phyloP scores from a whole-genome alignment of 1,139 yeast genomes.

The Debaryomycetaceae sp. region DNA sequence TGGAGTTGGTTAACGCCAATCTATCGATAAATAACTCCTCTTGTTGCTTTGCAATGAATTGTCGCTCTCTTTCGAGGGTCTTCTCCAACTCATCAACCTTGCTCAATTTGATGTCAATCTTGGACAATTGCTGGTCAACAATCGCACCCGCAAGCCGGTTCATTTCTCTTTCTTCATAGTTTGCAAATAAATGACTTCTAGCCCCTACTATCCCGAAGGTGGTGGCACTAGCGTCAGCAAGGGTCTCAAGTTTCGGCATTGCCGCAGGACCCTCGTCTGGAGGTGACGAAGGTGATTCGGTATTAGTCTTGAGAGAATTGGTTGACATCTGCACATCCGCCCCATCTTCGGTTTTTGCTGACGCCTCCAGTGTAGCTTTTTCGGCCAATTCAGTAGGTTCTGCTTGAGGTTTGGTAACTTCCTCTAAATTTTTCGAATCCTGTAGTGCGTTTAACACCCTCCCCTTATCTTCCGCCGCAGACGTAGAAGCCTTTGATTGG shows the following conservation, averaged over 20 bases:
- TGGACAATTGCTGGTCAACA: conserved; percentile 66
- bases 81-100: conserved; percentile 72
- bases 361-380: too few species aligned
- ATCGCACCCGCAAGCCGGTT: conserved; percentile 53
- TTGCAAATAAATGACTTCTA: conserved; percentile 77
- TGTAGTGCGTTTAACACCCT: too few species aligned
- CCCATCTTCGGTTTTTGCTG: too few species aligned
- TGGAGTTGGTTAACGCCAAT: conserved; percentile 62
- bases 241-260: conserved; percentile 13
- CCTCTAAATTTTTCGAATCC: too few species aligned
- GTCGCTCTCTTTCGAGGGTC: conserved; percentile 74
- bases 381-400: too few species aligned
- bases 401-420: too few species aligned
- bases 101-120: conserved; percentile 70
- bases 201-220: conserved; percentile 73
- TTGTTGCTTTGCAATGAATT: conserved; percentile 68
- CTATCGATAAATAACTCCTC: conserved; percentile 80
- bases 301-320: too few species aligned
- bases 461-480: too few species aligned
- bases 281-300: too few species aligned
- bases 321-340: too few species aligned
- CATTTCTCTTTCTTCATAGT: conserved; percentile 79
- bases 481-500: too few species aligned
- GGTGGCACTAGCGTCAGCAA: conserved; percentile 10
- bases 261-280: too few species aligned